These are phyloP conservation scores for Madurella fahalii DNA, from an alignment of 2,329 filamentous ascomycete genomes.

Conservation along the genomic window DNA sequence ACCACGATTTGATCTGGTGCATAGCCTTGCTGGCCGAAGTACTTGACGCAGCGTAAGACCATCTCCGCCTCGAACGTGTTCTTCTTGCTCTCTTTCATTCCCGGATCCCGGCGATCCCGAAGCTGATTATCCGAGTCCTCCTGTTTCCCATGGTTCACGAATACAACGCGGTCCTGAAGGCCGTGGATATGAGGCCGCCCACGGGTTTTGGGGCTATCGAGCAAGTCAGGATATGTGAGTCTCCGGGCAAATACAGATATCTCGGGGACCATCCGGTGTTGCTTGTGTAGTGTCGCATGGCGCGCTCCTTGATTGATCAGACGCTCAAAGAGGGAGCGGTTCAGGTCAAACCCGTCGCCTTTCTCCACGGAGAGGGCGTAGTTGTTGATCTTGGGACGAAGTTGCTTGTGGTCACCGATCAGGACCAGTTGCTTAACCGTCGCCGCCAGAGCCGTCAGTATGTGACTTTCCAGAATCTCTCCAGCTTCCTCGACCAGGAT, in stretches of 20 bases:
- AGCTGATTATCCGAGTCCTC: conserved; percentile 46
- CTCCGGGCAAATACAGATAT: conserved; percentile 57
- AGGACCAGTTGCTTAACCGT: conserved; percentile 58
- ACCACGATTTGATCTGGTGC: conserved; percentile 61
- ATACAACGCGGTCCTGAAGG: conserved; percentile 57
- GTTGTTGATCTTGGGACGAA: conserved; percentile 57
- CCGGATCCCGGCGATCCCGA: conserved; percentile 48
- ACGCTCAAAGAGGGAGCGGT: conserved; percentile 60
- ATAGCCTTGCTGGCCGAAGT: conserved; percentile 69
- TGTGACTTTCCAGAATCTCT: conserved; percentile 63
- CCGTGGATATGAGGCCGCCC: conserved; percentile 49
- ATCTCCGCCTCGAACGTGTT: conserved; percentile 65
- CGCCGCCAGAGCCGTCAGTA: conserved; percentile 56
- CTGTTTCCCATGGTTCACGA: conserved; percentile 57
- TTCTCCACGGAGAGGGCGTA: conserved; percentile 51
- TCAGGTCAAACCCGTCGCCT: conserved; percentile 50
- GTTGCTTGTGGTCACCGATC: conserved; percentile 61
- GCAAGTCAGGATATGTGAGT: conserved; percentile 52
- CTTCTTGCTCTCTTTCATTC: conserved; percentile 50
- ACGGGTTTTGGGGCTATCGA: conserved; percentile 50
- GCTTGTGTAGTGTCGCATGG: conserved; percentile 44
- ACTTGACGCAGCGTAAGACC: conserved; percentile 60
- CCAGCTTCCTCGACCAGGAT: conserved; percentile 67
- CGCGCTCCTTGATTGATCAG: conserved; percentile 35
- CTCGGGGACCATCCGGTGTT: conserved; percentile 62